These are phyloP conservation scores for Gelatoporia subvermispora DNA, from an alignment of 768 basidiomycete species.

Conservation along the genomic window DNA sequence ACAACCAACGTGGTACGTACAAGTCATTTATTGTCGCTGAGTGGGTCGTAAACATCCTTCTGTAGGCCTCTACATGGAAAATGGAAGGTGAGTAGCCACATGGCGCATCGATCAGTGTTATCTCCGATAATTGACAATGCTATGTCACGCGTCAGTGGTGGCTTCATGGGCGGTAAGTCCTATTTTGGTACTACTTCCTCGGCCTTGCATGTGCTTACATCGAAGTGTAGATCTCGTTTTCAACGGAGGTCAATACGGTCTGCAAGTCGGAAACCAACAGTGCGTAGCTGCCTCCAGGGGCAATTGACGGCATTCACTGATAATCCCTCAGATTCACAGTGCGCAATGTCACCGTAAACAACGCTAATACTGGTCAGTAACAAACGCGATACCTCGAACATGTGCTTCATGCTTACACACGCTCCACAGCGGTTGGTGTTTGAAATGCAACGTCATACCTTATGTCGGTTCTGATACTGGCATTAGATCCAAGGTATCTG, in stretches of 20 bases:
- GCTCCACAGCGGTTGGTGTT: slow-evolving; percentile 7
- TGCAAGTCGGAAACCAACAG: slow-evolving; percentile 72
- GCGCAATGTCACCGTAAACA: slow-evolving; percentile 53
- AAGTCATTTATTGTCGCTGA: not conserved
- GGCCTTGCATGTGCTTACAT: not conserved
- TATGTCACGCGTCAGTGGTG: slow-evolving; percentile 26
- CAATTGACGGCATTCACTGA: not conserved
- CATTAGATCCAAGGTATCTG: slow-evolving; percentile 18
- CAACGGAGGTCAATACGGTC: slow-evolving; percentile 36
- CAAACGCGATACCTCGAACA: too few species aligned
- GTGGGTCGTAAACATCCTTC: not conserved
- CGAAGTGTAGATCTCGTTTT: slow-evolving; percentile 34
- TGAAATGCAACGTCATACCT: not conserved
- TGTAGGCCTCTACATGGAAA: slow-evolving; percentile 68
- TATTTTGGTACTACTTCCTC: not conserved
- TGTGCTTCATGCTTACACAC: not conserved
- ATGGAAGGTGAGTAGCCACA: slow-evolving; percentile 37
- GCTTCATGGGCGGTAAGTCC: slow-evolving; percentile 51
- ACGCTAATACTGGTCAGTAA: slow-evolving; percentile 38
- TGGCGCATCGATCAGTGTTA: not conserved
- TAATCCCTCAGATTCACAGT: slow-evolving; percentile 47
- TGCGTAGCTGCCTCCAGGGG: slow-evolving; percentile 25
- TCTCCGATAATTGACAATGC: slow-evolving; percentile 1
- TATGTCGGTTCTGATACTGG: not conserved
- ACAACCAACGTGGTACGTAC: slow-evolving; percentile 57